phyloP scores from a whole-genome alignment of 2,329 filamentous ascomycete species.

The Massarina eburnea region DNA sequence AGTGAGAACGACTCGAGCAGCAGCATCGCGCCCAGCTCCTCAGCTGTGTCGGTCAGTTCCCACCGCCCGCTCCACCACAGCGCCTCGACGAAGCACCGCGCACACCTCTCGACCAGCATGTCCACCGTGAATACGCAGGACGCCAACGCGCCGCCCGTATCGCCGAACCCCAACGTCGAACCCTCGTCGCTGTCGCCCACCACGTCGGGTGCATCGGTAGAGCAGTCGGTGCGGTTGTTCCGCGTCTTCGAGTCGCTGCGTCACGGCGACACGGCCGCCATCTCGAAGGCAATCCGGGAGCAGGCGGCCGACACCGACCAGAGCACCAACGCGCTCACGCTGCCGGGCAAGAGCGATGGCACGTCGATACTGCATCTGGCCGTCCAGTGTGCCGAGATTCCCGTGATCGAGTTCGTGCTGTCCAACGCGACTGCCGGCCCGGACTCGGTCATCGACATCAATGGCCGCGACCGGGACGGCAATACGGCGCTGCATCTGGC shows the following conservation, averaged over 20 bases:
- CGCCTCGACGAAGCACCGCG: slow-evolving; percentile 29
- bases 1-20: slow-evolving; percentile 16
- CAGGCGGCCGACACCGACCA: slow-evolving; percentile 53
- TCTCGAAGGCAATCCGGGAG: slow-evolving; percentile 81
- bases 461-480: slow-evolving; percentile 87
- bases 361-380: slow-evolving; percentile 91
- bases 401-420: slow-evolving; percentile 92
- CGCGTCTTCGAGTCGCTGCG: slow-evolving; percentile 89
- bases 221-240: slow-evolving; percentile 94
- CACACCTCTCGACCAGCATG: slow-evolving; percentile 35
- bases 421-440: slow-evolving; percentile 56
- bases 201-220: slow-evolving; percentile 59
- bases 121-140: slow-evolving; percentile 22
- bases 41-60: slow-evolving; percentile 24
- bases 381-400: slow-evolving; percentile 90
- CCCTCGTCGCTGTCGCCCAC: slow-evolving; percentile 29
- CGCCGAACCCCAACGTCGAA: slow-evolving; percentile 11
- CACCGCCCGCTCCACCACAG: slow-evolving; percentile 14
- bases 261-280: slow-evolving; percentile 85
- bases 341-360: slow-evolving; percentile 64
- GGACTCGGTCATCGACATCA: slow-evolving; percentile 76
- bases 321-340: slow-evolving; percentile 52
- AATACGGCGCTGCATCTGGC: slow-evolving; percentile 93
- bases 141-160: slow-evolving; percentile 7
- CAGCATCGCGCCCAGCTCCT: slow-evolving; percentile 22